Base-by-base conservation (phyloP, 768 basidiomycete genomes). In the Candolleomyces aberdarensis region DNA sequence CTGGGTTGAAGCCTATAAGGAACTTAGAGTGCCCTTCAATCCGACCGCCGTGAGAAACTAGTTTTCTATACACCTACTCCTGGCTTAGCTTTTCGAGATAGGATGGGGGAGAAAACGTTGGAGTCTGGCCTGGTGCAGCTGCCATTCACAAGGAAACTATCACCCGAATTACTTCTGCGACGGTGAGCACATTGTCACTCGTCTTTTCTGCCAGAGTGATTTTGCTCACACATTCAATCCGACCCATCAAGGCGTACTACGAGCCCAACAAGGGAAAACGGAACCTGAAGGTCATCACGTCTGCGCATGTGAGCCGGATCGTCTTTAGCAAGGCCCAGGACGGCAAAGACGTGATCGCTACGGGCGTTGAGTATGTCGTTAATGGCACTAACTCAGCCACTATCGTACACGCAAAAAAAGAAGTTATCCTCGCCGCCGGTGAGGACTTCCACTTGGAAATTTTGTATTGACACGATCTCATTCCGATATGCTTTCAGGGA, bases 401-500 rank as follows among this genome's bases (percentile, higher is more conserved):
- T 7, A 4, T 46, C 17, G 81, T 78, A 2, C 66, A 62, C 19
- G 83, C 81, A 0, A 71, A 76, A 3, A 72, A 74, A 29, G 84
- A 86, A 58, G 80, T 85, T 48, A 82, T 85, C 60, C 56, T 85
- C 5, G 78, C 83, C 20, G 83, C 82, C 2, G 84, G 84, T 39
- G 76, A 80, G 44, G 15, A 6, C 7, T 20, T 17, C 44, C 8
- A 17, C 17, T 46, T 46, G 36, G 3, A 36, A 36, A 36, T 36
- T 6, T 5, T 11, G 6, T 6, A 20, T 20, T 46, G 17, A 7
- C 6, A 46, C 14, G 6, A 46, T 46, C 17, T 20, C 15, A 46
- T 20, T 46, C 44, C 14, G 3, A 26, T 3, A 14, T 46, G 19
- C 15, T 20, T 3, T 17, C 14, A 46, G 44, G 44, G 44, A 46